phyloP scores from a whole-genome alignment of 805 yeast species.

The Ogataea sp. region DNA sequence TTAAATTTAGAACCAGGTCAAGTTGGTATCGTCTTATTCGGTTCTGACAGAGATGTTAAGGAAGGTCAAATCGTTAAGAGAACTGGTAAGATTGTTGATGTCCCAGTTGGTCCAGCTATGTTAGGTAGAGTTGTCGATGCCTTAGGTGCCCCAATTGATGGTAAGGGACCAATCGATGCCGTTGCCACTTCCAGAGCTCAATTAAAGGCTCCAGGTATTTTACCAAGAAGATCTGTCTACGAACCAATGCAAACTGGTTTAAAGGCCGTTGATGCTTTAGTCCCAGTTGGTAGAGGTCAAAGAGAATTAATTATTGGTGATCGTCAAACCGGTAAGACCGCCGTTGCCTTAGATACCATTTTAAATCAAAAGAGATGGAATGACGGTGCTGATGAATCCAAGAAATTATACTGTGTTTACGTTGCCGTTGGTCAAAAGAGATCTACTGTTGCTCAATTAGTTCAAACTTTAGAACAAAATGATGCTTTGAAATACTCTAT shows the following conservation, averaged over 20 bases:
- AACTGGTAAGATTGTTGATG: slow-evolving; percentile 99
- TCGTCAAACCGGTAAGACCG: slow-evolving; percentile 99
- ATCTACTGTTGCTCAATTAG: slow-evolving; percentile 99
- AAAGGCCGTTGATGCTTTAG: slow-evolving; percentile 97
- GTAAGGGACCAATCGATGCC: slow-evolving; percentile 96
- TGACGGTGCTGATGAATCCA: slow-evolving; percentile 87
- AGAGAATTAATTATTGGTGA: slow-evolving; percentile 99
- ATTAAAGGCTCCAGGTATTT: slow-evolving; percentile 99
- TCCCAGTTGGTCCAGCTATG: slow-evolving; percentile 96
- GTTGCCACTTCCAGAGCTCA: slow-evolving; percentile 88
- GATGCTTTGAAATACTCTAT: slow-evolving; percentile 97
- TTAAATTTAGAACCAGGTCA: slow-evolving; percentile 99
- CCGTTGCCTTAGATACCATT: slow-evolving; percentile 96
- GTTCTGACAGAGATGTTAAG: slow-evolving; percentile 97
- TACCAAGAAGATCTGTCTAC: slow-evolving; percentile 96
- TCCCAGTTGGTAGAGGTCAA: slow-evolving; percentile 99
- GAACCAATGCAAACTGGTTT: slow-evolving; percentile 99
- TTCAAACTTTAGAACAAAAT: slow-evolving; percentile 96
- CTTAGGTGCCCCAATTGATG: slow-evolving; percentile 98
- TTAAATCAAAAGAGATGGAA: slow-evolving; percentile 99
- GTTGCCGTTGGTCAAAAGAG: slow-evolving; percentile 99
- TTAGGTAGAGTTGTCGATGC: slow-evolving; percentile 99
- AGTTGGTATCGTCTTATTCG: slow-evolving; percentile 99
- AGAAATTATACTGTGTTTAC: slow-evolving; percentile 99
- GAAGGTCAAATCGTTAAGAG: slow-evolving; percentile 99